phyloP scores from a whole-genome alignment of 2,329 filamentous ascomycete genomes.

The Didymella glomerata region DNA sequence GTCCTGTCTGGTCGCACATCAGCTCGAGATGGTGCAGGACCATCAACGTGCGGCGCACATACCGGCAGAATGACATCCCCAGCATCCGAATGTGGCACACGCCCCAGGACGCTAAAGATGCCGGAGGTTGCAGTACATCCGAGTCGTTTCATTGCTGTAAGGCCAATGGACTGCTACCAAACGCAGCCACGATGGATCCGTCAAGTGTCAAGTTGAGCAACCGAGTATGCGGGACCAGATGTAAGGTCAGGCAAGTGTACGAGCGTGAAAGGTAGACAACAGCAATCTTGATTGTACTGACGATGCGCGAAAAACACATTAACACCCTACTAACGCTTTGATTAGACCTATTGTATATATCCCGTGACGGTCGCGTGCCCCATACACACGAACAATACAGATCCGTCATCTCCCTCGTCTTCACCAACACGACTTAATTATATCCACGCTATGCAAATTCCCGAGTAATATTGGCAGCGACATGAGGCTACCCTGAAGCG shows the following conservation, averaged over 20 bases:
- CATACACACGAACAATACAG: slow-evolving; percentile 46
- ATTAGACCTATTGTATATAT: slow-evolving; percentile 40
- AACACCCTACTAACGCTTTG: slow-evolving; percentile 40
- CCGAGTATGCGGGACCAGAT: slow-evolving; percentile 4
- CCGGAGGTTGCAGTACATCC: slow-evolving; percentile 9
- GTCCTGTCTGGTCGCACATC: slow-evolving; percentile 37
- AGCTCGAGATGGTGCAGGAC: slow-evolving; percentile 22
- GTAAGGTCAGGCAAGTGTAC: not conserved
- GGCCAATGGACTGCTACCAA: slow-evolving; percentile 6
- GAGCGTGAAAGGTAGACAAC: slow-evolving; percentile 23
- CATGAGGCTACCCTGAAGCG: slow-evolving; percentile 4
- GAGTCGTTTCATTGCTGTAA: slow-evolving; percentile 9
- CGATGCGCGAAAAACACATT: slow-evolving; percentile 37
- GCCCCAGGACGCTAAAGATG: slow-evolving; percentile 9
- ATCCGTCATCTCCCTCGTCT: slow-evolving; percentile 30
- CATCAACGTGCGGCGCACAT: slow-evolving; percentile 30
- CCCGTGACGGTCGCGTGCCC: slow-evolving; percentile 31
- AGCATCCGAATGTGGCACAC: slow-evolving; percentile 10
- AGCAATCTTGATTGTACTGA: slow-evolving; percentile 31
- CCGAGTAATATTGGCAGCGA: slow-evolving; percentile 39
- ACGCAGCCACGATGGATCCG: not conserved
- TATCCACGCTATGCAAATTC: slow-evolving; percentile 47
- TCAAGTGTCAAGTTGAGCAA: slow-evolving; percentile 23
- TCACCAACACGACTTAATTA: slow-evolving; percentile 32
- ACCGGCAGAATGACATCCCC: slow-evolving; percentile 25